Percentiles rank a stretch among this genome's conserved stretches.
phyloP scores from a whole-genome alignment of 2,329 filamentous ascomycete species.

The Tolypocladium guangdongense region DNA sequence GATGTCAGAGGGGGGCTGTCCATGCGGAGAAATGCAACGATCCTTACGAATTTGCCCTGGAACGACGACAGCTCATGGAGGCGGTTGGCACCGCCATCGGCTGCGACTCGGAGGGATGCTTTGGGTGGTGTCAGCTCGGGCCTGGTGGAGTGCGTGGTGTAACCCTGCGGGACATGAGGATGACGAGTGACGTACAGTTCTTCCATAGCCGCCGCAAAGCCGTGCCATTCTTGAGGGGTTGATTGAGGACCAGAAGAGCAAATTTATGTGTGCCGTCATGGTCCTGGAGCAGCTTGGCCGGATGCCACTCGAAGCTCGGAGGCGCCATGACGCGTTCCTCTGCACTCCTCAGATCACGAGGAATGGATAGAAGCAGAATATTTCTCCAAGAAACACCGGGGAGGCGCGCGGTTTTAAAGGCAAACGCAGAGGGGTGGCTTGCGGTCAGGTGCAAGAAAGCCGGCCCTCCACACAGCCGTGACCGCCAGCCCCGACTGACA shows the following conservation, averaged over 20 bases:
- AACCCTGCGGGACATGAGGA: background rate
- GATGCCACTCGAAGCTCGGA: slow-evolving; percentile 27
- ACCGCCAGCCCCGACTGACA: background rate
- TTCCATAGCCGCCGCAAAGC: slow-evolving; percentile 40
- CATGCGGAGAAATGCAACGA: background rate
- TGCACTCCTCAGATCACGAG: background rate
- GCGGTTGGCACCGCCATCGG: slow-evolving; percentile 83
- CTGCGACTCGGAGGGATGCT: slow-evolving; percentile 65
- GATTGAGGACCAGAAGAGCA: slow-evolving; percentile 40
- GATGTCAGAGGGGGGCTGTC: background rate
- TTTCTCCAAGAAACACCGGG: background rate
- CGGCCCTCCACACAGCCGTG: background rate
- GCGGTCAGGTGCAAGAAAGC: background rate
- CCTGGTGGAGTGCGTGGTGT: background rate
- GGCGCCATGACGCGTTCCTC: slow-evolving; percentile 9
- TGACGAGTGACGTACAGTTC: slow-evolving; percentile 26
- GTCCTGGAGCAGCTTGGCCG: slow-evolving; percentile 24
- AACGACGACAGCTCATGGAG: slow-evolving; percentile 41
- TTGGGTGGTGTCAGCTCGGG: background rate
- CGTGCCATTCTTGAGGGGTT: slow-evolving; percentile 33
- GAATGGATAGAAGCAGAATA: background rate
- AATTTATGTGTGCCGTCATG: slow-evolving; percentile 23
- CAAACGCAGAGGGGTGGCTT: background rate
- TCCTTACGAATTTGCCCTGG: slow-evolving; percentile 30
- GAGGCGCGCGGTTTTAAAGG: background rate